Conservation (phyloP, 1,284 basidiomycete genomes). For the Tylopilus sp. region DNA sequence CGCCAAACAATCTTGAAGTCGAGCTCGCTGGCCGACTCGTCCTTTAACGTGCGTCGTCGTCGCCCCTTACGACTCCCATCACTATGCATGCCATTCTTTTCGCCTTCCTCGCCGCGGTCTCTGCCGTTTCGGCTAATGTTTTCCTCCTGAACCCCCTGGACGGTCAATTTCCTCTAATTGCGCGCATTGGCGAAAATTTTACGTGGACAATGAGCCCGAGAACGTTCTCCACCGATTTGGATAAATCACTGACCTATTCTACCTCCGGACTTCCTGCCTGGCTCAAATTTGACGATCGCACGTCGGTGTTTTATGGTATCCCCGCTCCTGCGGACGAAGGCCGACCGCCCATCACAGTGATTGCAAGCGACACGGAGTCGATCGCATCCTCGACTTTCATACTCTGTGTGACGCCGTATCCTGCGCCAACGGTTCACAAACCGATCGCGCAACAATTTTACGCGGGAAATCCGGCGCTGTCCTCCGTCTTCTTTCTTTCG, state of each 20-base stretch:
- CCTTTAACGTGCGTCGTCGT: constrained; percentile 40
- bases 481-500: constrained; percentile 60
- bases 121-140: constrained; percentile 40
- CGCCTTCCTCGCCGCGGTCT: constrained; percentile 38
- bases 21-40: constrained; percentile 60
- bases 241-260: constrained; percentile 42
- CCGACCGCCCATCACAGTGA: constrained; percentile 49
- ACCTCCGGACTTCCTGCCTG: constrained; percentile 54
- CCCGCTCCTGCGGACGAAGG: constrained; percentile 56
- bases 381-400: constrained; percentile 50
- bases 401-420: constrained; percentile 57
- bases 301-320: constrained; percentile 52
- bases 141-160: constrained; percentile 48
- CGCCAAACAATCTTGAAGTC: constrained; percentile 21
- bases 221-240: constrained; percentile 54
- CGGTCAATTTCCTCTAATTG: constrained; percentile 59
- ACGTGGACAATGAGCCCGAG: constrained; percentile 57
- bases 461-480: constrained; percentile 53
- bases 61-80: constrained; percentile 42
- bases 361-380: constrained; percentile 47
- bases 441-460: constrained; percentile 61
- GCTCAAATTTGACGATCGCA: constrained; percentile 57
- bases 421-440: constrained; percentile 51
- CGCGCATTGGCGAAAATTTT: constrained; percentile 53
- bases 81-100: constrained; percentile 66